Evolutionary conservation across 345 rosid genomes (phyloP), one percentile per base, ranked within the genome.

Genomic region (Lumnitzera racemosa): DNA sequence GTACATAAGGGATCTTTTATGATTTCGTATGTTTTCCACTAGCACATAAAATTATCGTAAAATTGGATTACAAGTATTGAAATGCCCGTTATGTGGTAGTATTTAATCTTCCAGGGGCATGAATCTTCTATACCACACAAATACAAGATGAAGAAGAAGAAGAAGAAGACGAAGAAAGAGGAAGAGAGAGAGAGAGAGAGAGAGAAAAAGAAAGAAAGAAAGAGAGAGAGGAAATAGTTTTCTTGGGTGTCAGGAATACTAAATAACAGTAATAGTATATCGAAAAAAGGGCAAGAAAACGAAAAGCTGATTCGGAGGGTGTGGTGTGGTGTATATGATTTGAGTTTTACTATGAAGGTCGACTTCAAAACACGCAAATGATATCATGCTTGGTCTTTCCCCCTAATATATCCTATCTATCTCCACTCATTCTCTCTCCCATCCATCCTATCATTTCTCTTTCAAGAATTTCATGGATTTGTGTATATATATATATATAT

Each of bases 371-470:
- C 54, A 61, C 46, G 64, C 54, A 49, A 49, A 20, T 3, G 63
- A 60, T 60, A 13, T 27, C 43, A 36, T 36, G 43, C 43, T 1
- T 7, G 43, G 10, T 36, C 43, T 36, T 36, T 36, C 43, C 10
- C 9, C 11, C 43, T 36, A 36, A 9, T 36, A 36, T 25, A 24
- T 14, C 49, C 79, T 67, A 68, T 52, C 7, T n/a, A 61, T 47
- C 74, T 27, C 50, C 70, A 69, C 46, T 62, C 53, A 59, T 61
- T 66, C 50, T 63, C 24, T 29, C 58, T 15, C 46, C 58, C 31
- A 15, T 25, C 63, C 55, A 17, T 41, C 12, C 17, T 36, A 36
- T 36, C 43, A 36, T 36, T 36, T 36, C 43, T 36, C 43, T 36
- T 36, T 36, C 43, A 36, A 36, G 43, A 36, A 36, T 36, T 36